Conservation (phyloP, 1,284 basidiomycete species). For the Xerocomus amazonicus region DNA sequence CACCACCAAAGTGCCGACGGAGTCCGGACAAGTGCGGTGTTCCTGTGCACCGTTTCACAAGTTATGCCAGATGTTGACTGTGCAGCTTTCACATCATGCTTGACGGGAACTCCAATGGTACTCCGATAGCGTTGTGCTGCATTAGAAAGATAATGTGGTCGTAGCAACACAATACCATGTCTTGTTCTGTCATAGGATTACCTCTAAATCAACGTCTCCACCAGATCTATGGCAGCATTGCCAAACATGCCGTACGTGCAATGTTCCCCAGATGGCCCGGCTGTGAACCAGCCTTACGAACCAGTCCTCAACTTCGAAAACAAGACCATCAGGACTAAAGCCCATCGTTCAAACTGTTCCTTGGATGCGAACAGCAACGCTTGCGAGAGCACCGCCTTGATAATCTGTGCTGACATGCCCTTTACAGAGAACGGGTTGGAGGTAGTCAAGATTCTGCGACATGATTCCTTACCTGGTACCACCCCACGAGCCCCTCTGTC, state of each 20-base stretch:
- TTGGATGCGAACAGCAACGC: conserved; percentile 79
- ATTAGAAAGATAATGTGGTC: no score
- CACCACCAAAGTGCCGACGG: no score
- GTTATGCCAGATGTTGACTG: no score
- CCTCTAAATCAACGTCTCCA: not conserved
- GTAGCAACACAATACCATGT: not conserved
- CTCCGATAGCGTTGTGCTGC: not conserved
- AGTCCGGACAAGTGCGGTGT: no score
- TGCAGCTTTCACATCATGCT: no score
- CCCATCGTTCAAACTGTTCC: conserved; percentile 80
- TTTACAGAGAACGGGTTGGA: conserved; percentile 28
- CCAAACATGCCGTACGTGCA: not conserved
- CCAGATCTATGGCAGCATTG: not conserved
- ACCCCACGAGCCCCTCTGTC: conserved; percentile 80
- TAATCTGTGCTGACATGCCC: conserved; percentile 91
- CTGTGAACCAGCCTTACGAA: conserved; percentile 2
- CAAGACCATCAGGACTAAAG: conserved; percentile 60
- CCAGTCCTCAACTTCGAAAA: conserved; percentile 25
- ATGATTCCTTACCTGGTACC: conserved; percentile 78
- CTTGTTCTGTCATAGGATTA: not conserved
- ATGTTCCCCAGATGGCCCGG: no score
- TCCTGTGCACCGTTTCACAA: no score
- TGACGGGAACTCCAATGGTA: no score
- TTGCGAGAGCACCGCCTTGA: conserved; percentile 85
- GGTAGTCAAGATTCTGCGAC: no score